phyloP scores from a whole-genome alignment of 225 moss, liverwort and hornwort genomes.

The Anthoceros angustus region DNA sequence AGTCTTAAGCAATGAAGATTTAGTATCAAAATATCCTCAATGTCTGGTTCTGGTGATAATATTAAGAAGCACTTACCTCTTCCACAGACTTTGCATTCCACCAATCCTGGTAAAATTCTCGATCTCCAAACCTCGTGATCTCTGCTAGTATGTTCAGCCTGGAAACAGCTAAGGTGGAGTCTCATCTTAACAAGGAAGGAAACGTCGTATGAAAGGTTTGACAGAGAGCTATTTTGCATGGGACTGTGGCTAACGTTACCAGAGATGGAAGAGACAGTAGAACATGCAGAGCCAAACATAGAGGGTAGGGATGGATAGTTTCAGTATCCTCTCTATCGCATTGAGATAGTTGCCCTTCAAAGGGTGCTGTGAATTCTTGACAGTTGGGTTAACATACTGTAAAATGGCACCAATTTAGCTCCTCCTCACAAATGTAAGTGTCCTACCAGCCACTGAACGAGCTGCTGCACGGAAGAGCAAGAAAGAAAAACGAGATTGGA shows the following conservation, averaged over 20 bases:
- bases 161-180: background rate
- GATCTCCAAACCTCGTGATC: slow-evolving; percentile 75
- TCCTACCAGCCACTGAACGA: background rate
- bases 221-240: too few species aligned
- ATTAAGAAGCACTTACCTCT: slow-evolving; percentile 30
- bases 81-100: slow-evolving; percentile 97
- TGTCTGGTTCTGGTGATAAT: too few species aligned
- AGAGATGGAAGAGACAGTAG: slow-evolving; percentile 96
- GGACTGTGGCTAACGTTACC: slow-evolving; percentile 19
- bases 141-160: slow-evolving; percentile 96
- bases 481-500: too few species aligned
- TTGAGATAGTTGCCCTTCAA: slow-evolving; percentile 73
- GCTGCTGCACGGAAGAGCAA: background rate
- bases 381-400: slow-evolving; percentile 93
- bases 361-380: slow-evolving; percentile 78
- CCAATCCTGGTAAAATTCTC: slow-evolving; percentile 97
- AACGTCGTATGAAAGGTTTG: too few species aligned
- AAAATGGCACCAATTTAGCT: background rate
- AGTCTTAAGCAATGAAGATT: too few species aligned
- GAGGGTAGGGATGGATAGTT: slow-evolving; percentile 82
- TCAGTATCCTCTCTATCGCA: slow-evolving; percentile 76
- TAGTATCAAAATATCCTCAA: background rate
- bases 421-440: too few species aligned
- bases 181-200: too few species aligned
- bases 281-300: slow-evolving; percentile 99